These are phyloP conservation scores for Zygotorulaspora chibaensis DNA, from an alignment of 805 yeast genomes.

Conservation along the genomic window DNA sequence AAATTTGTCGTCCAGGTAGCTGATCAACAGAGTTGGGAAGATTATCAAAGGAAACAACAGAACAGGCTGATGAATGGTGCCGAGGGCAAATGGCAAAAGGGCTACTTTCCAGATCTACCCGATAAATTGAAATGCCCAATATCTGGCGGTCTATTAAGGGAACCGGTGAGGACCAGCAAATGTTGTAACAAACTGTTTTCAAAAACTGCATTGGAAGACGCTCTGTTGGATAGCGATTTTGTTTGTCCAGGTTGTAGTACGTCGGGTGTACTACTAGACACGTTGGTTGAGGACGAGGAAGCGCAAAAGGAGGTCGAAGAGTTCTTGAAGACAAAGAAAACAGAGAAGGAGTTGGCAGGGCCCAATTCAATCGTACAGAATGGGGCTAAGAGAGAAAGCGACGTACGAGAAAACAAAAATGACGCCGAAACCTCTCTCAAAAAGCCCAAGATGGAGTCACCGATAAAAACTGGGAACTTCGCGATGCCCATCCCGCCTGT, in stretches of 20 bases:
- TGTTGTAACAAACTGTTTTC: conserved; percentile 66
- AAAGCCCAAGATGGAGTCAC: conserved; percentile 6
- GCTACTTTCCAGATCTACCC: conserved; percentile 44
- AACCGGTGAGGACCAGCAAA: conserved; percentile 75
- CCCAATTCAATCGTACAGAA: background rate
- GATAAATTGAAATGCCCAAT: conserved; percentile 67
- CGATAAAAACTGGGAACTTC: conserved; percentile 1
- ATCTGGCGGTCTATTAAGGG: conserved; percentile 54
- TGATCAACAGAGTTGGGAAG: conserved; percentile 86
- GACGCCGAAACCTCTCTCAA: conserved; percentile 7
- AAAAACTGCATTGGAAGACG: conserved; percentile 57
- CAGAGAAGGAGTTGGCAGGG: conserved; percentile 5
- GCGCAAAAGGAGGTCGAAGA: conserved; percentile 50
- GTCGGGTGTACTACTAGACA: conserved; percentile 72
- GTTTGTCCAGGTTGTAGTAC: conserved; percentile 82
- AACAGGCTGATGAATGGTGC: conserved; percentile 35
- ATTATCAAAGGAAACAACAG: conserved; percentile 63
- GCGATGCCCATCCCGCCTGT: conserved; percentile 21
- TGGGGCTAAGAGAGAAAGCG: conserved; percentile 4
- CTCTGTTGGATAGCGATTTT: conserved; percentile 76
- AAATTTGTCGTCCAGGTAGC: conserved; percentile 95
- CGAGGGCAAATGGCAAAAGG: conserved; percentile 45
- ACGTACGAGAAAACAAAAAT: conserved; percentile 9
- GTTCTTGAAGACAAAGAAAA: conserved; percentile 40
- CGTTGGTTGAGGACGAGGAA: conserved; percentile 58